Percentiles rank a stretch among this genome's conserved stretches.
Evolutionary conservation across 2,329 filamentous ascomycete genomes (phyloP).

Genomic region (Ophiostoma tasmaniense): DNA sequence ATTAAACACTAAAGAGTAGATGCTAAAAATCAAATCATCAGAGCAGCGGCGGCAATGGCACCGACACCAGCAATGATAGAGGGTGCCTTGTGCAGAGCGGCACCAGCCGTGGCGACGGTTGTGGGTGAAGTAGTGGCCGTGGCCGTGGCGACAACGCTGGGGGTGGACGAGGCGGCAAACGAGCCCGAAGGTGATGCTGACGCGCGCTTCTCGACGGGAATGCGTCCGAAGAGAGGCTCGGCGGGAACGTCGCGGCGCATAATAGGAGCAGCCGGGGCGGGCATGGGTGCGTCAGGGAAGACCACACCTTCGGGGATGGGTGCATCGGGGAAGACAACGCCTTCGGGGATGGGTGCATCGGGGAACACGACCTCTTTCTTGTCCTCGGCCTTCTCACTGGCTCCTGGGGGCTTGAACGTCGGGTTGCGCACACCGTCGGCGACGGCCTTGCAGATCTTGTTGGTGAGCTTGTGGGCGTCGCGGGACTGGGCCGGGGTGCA

Average conservation of each 20-base stretch:
- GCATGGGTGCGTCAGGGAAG: not conserved
- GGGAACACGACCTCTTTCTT: too few relatives aligned
- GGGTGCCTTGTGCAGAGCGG: not conserved
- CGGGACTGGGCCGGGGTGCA: conserved; percentile 10
- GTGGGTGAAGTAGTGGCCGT: conserved; percentile 10
- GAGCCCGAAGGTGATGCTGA: not conserved
- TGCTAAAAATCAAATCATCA: conserved; percentile 6
- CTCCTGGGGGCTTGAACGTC: not conserved
- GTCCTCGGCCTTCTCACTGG: too few relatives aligned
- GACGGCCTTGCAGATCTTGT: conserved; percentile 1
- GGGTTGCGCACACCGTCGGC: conserved; percentile 4
- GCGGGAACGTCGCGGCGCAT: not conserved
- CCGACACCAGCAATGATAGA: conserved; percentile 11
- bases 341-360: not conserved
- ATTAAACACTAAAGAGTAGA: not conserved
- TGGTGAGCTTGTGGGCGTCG: not conserved
- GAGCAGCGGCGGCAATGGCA: not conserved
- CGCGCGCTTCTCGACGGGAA: not conserved
- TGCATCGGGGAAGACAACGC: not conserved
- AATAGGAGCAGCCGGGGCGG: not conserved
- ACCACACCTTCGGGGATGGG: not conserved
- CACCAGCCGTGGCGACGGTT: conserved; percentile 16
- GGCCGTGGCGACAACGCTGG: not conserved
- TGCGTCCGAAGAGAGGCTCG: not conserved
- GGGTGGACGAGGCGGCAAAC: conserved; percentile 8